Evolutionary conservation across 2,329 filamentous ascomycete species (phyloP), one percentile per base, ranked within the genome.

Genomic region (Hypomyces perniciosus): DNA sequence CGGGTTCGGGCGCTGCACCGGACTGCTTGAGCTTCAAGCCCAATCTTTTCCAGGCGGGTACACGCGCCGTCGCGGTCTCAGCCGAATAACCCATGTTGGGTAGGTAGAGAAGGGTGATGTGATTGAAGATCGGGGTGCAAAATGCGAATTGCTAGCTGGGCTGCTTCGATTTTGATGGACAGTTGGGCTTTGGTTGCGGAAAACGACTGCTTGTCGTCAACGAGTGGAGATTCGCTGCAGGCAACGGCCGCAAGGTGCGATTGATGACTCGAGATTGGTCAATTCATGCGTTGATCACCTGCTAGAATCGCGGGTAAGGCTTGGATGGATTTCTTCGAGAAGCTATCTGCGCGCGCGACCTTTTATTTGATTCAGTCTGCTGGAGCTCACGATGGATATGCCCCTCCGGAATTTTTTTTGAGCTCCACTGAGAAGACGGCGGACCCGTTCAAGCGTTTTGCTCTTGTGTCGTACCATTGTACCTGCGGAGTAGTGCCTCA

Each of bases 41-140:
- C 73, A 81, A 75, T 72, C 77, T 75, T 64, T 82, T 82, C 79
- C 79, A 82, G 56, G 78, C 78, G 51, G 79, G 79, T 55, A 77
- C 70, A 59, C 71, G 71, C 64, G 72, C 71, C 55, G 68, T 62
- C 67, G 71, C 68, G 61, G 63, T 65, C 59, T 67, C 66, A 59
- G 63, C 65, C 62, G 71, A 65, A 59, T 70, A 71, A 59, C 67
- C 72, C 70, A 76, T 75, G 64, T 60, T 67, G 59, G 58, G 60
- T 41, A 48, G 44, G 41, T 46, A 37, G 3, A 10, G 4, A 33
- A 35, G 34, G 33, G 29, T 26, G 5, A 26, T 44, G 29, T 56
- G 58, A 39, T 38, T 55, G 34, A 38, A 38, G 35, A 38, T 20
- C 28, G 50, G 39, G 40, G 20, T 33, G 13, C 33, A 29, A 44